Evolutionary conservation across 2,329 filamentous ascomycete species (phyloP), one percentile per base, ranked within the genome.

Genomic region (Talaromyces islandicus): DNA sequence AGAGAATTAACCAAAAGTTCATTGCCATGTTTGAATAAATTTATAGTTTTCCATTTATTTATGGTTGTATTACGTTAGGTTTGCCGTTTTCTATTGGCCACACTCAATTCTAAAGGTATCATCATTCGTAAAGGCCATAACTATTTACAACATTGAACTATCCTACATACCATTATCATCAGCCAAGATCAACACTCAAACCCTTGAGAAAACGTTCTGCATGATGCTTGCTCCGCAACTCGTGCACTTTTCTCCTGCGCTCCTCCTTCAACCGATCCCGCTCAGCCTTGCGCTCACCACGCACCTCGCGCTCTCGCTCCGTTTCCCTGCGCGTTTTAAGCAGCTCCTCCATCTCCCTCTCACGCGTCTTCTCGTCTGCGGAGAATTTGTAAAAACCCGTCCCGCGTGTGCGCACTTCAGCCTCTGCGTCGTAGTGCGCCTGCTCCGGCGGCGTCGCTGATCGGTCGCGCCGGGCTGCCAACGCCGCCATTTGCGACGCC

Each of bases 301-400:
- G 78, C 65, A 80, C 80, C 62, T 75, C 75, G 61, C 89, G 79
- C 66, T 83, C 82, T 58, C 80, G 77, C 73, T 92, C 88, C 56
- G 90, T 94, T 69, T 85, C 83, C 63, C 79, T 75, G 61, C 90
- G 80, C 72, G 91, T 87, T 66, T 81, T 79, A 64, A 85, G 83
- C 59, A 97, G 77, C 51, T 81, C 83, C 65, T 84, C 81, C 90
- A 97, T 96, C 80, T 97, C 90, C 68, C 76, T 75, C 70, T 87
- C 80, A 54, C 84, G 75, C 64, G 81, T 79, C 65, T 83, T 86
- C 69, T 88, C 87, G 73, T 96, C 89, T 65, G 83, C 84, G 61
- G 88, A 91, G 71, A 99, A 97, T 60, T 89, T 87, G 78, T 92
- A 97, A 76, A 97, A 99, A 0, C 90, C 94, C 0, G 90, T 90